Base-by-base conservation (phyloP, 495 filamentous ascomycete genomes). In the Oleoguttula mirabilis region DNA sequence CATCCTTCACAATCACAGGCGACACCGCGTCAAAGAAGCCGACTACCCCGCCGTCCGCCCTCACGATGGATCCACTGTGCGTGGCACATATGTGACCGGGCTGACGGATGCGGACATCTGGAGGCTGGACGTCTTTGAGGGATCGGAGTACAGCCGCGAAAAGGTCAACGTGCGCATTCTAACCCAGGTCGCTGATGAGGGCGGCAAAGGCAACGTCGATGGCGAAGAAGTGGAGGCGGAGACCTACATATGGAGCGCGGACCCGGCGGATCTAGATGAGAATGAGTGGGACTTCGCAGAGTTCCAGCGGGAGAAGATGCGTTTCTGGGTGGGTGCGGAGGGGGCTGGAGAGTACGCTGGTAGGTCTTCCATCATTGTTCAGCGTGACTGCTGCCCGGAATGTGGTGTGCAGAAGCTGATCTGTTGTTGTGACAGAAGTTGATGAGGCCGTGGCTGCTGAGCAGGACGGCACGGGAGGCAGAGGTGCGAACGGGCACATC, bases 1-100 rank as follows among this genome's bases (percentile, higher is more conserved):
- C 14, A 62, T 93, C 28, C 71, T 98, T 7, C 76, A 75, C 47
- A 68, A 72, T 7, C 80, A 78, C 61, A 71, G 70, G 38, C 80
- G 87, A 8, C 80, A 80, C 60, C 70, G 73, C 21, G 82, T 86
- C 20, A 61, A 52, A 1, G 30, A 59, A 21, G 79, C 71, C 33
- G 85, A 92, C 61, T 98, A 94, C 56, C 90, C 90, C 0, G 88
- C 79, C n/a, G 82, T 98, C 23, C 71, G 95, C 4, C 76, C 75
- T 45, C 67, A 71, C 10, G 80, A 77, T 60, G 36, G 36, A 1
- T 43, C 60, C 3, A 60, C 64, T n/a, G 88, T 95, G 10, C 70
- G 79, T n/a, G 90, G 90, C 7, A 81, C 76, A 20, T 75, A 76
- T 31, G 84, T 87, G 2, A 76, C 73, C 0, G 88, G 88, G 2